Percentiles rank a stretch among this genome's conserved stretches.
phyloP scores from a whole-genome alignment of 2,329 filamentous ascomycete species.

The Beauveria varroae region DNA sequence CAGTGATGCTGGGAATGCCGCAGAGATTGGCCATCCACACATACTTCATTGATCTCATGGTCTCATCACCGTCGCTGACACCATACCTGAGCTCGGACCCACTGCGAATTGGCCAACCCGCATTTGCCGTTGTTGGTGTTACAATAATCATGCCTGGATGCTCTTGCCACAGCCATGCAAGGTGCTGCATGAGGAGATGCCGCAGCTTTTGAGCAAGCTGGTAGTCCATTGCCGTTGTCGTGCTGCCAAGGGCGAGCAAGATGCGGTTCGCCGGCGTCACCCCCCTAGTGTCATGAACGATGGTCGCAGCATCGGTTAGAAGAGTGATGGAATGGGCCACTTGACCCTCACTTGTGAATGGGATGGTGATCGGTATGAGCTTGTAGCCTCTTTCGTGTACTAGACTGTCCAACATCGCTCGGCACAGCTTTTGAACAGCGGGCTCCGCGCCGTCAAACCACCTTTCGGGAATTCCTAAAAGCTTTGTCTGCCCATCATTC shows the following conservation, averaged over 20 bases:
- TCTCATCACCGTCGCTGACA: constrained; percentile 38
- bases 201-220: constrained; percentile 64
- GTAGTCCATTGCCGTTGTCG: constrained; percentile 58
- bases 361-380: constrained; percentile 49
- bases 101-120: constrained; percentile 28
- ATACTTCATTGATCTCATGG: constrained; percentile 40
- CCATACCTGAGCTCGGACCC: constrained; percentile 31
- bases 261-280: constrained; percentile 58
- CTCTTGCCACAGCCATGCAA: constrained; percentile 55
- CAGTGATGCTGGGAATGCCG: constrained; percentile 37
- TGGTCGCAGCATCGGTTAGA: constrained; percentile 48
- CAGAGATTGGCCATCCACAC: constrained; percentile 46
- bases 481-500: constrained; percentile 22
- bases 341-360: constrained; percentile 55
- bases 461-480: constrained; percentile 48
- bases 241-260: constrained; percentile 55
- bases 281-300: constrained; percentile 24
- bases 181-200: constrained; percentile 61
- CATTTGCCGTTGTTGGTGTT: constrained; percentile 55
- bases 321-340: constrained; percentile 68
- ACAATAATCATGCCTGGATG: constrained; percentile 65
- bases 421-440: constrained; percentile 33
- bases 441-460: constrained; percentile 51
- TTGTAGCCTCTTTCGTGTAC: constrained; percentile 43
- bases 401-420: constrained; percentile 43